Evolutionary conservation across 2,329 filamentous ascomycete genomes (phyloP), one percentile per base, ranked within the genome.

Genomic region (Fusarium sp.): DNA sequence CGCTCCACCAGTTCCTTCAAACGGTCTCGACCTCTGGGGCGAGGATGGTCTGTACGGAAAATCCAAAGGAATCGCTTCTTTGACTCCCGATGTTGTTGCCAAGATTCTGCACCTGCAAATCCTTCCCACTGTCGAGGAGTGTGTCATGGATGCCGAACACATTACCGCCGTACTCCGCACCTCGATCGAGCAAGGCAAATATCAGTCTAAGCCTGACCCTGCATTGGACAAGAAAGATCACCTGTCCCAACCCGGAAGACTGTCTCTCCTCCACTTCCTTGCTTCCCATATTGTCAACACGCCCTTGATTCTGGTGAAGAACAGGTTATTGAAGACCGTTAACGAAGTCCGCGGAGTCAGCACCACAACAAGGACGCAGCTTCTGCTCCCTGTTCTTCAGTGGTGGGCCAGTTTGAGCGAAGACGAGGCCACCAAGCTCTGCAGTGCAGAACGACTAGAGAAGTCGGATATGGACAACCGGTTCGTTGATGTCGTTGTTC

Each of bases 61-160:
- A 46, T 81, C 81, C 7, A 81, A 80, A 28, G 79, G 85, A 36
- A 77, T 91, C 17, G 82, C 86, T 45, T 88, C 87, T 83, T 83
- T 97, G 55, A 79, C 86, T 5, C 75, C 81, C 1, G 86, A 90
- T 24, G 86, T 91, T 55, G 82, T 83, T 3, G 81, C 85, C 43
- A 90, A 88, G 60, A 79, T 97, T 20, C 75, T 96, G 1, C 85
- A 88, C 20, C 84, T 88, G 20, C 84, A 92, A 38, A 80, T 98
- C n/a, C 78, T 93, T 20, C 93, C 93, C 1, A 88, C 87, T 3
- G 81, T 97, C 11, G 95, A 98, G 79, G 96, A 98, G 79, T 97
- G 91, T 74, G 86, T 95, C 5, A 87, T 98, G 70, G 94, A 98
- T 75, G 82, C 88, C 6, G 87, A 86, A 28, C 90, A 96, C 64